A percentile compares a stretch with the other conserved stretches of the same genome.
Evolutionary conservation across 2,329 filamentous ascomycete genomes (phyloP).

Genomic region (Penicillium sp.): DNA sequence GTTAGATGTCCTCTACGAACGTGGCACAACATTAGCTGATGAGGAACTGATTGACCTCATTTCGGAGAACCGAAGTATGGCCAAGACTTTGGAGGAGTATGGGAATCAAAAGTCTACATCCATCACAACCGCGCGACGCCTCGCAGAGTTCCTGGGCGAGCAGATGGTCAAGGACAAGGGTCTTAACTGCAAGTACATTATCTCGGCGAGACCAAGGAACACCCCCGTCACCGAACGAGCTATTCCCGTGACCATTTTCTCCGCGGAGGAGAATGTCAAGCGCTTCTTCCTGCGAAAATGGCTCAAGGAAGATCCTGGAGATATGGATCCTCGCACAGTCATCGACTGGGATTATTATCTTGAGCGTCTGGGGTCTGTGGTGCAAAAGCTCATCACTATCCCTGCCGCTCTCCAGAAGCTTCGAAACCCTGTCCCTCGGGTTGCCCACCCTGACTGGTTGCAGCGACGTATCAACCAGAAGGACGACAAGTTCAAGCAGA

Average conservation of each 20-base stretch:
- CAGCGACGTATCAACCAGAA: slow-evolving; percentile 90
- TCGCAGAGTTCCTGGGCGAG: slow-evolving; percentile 94
- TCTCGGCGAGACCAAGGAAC: slow-evolving; percentile 78
- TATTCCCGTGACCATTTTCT: slow-evolving; percentile 94
- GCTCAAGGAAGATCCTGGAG: slow-evolving; percentile 84
- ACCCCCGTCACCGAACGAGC: slow-evolving; percentile 93
- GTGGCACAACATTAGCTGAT: slow-evolving; percentile 83
- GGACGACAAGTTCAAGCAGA: slow-evolving; percentile 96
- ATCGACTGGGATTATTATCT: slow-evolving; percentile 98
- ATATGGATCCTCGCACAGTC: slow-evolving; percentile 83
- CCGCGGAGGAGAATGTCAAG: slow-evolving; percentile 83
- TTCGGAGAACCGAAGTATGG: slow-evolving; percentile 98
- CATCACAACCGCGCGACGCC: slow-evolving; percentile 92
- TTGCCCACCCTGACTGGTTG: slow-evolving; percentile 94
- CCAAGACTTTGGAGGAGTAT: slow-evolving; percentile 94
- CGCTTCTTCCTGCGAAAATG: slow-evolving; percentile 88
- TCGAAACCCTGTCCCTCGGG: slow-evolving; percentile 86
- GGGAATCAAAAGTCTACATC: slow-evolving; percentile 93
- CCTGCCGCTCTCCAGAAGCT: slow-evolving; percentile 94
- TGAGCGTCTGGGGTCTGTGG: slow-evolving; percentile 91
- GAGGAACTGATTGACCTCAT: slow-evolving; percentile 99
- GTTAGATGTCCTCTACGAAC: slow-evolving; percentile 89
- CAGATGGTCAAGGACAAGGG: slow-evolving; percentile 99
- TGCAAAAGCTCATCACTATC: slow-evolving; percentile 98
- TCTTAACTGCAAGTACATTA: slow-evolving; percentile 99